Evolutionary conservation across 2,329 filamentous ascomycete species (phyloP).

Genomic region (Fusarium dlaminii): DNA sequence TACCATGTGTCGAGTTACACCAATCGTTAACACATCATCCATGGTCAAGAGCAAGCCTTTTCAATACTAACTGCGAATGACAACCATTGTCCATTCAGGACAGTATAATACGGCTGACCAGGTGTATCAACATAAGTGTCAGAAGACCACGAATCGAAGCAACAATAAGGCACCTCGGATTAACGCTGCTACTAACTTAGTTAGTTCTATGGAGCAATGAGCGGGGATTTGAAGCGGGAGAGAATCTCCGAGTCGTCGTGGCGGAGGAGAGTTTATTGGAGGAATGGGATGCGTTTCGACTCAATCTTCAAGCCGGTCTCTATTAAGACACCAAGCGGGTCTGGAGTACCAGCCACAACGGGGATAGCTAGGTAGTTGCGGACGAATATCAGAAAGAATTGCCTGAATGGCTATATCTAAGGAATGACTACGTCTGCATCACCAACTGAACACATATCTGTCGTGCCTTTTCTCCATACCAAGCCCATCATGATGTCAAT

Average conservation of each 20-base stretch:
- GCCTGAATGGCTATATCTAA: not conserved
- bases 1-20: no score
- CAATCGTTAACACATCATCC: accelerated
- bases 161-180: not conserved
- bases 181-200: not conserved
- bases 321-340: no score
- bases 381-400: not conserved
- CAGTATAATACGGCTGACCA: no score
- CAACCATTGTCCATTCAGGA: no score
- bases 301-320: no score
- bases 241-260: no score
- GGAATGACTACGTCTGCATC: no score
- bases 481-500: slow-evolving; percentile 16
- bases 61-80: no score
- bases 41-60: no score
- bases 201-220: not conserved
- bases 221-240: accelerated
- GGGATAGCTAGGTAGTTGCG: no score
- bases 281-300: not conserved
- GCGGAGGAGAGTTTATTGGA: not conserved
- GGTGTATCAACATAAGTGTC: not conserved
- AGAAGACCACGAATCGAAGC: not conserved
- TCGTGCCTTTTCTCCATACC: not conserved
- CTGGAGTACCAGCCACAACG: not conserved
- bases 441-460: not conserved